These are phyloP conservation scores for Hsuehochloa calcarea DNA, from an alignment of 176 grass and related monocot genomes.

Conservation along the genomic window DNA sequence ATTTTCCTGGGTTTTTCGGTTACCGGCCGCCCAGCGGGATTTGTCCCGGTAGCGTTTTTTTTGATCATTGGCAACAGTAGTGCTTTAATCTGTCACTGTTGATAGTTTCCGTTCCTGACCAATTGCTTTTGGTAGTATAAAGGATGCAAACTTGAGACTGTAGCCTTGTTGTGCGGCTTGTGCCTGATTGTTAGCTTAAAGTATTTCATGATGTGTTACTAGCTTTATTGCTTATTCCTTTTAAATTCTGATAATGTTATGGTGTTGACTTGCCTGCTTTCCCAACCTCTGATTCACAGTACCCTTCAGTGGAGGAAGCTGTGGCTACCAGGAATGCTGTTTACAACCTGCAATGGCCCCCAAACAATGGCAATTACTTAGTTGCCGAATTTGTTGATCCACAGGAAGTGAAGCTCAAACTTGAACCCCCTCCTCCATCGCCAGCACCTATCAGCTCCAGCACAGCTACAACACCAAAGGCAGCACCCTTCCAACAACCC, in stretches of 20 bases:
- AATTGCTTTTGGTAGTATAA: not conserved
- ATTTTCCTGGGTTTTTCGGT: too few species aligned
- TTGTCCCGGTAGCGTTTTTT: too few species aligned
- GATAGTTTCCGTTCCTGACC: not conserved
- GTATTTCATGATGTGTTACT: not conserved
- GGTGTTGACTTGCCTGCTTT: conserved; percentile 6
- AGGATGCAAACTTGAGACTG: not conserved
- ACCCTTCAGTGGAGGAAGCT: conserved; percentile 76
- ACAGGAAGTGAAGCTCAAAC: conserved; percentile 56
- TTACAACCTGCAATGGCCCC: conserved; percentile 84
- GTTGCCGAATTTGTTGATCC: conserved; percentile 80
- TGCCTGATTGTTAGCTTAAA: not conserved
- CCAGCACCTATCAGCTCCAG: conserved; percentile 33
- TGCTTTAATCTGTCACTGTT: not conserved
- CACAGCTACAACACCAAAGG: conserved; percentile 23
- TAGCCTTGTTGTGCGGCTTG: not conserved
- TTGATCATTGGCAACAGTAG: not conserved
- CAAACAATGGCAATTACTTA: conserved; percentile 58
- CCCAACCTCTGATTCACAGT: conserved; percentile 36
- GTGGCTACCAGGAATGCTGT: conserved; percentile 67
- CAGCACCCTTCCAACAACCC: conserved; percentile 33
- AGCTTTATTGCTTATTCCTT: conserved; percentile 11
- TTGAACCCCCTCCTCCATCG: conserved; percentile 43
- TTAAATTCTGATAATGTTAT: not conserved
- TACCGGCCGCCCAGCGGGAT: too few species aligned